Evolutionary conservation across 768 basidiomycete genomes (phyloP).

Genomic region (Melanogaster broomeanus): DNA sequence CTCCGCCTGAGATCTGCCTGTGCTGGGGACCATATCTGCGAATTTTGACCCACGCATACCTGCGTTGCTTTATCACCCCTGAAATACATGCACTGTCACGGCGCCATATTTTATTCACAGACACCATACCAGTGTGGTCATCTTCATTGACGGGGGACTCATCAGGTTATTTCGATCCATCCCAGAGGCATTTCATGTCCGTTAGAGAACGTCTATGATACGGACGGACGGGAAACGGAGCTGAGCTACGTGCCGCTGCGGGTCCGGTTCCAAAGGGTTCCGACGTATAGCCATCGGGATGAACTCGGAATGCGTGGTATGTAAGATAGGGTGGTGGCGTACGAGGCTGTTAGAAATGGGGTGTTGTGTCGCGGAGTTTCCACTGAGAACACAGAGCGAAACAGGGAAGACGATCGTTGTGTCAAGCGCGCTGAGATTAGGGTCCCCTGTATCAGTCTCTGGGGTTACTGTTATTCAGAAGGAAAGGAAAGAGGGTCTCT

Average conservation of each 20-base stretch:
- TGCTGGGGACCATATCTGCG: background rate
- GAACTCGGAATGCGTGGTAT: constrained; percentile 34
- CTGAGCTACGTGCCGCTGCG: constrained; percentile 37
- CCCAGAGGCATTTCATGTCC: background rate
- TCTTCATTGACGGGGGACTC: constrained; percentile 12
- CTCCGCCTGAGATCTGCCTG: constrained; percentile 3
- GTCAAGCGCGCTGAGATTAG: too few relatives aligned
- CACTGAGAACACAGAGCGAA: too few relatives aligned
- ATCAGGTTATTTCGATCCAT: constrained; percentile 3
- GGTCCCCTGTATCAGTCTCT: too few relatives aligned
- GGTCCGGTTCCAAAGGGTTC: constrained; percentile 25
- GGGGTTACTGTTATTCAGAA: too few relatives aligned
- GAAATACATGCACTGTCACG: constrained; percentile 1
- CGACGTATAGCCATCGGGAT: constrained; percentile 32
- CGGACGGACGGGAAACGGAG: constrained; percentile 34
- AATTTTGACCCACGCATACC: constrained; percentile 1
- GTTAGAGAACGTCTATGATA: constrained; percentile 3
- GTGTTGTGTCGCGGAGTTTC: too few relatives aligned
- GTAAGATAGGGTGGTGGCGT: too few relatives aligned
- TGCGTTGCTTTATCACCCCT: constrained; percentile 3
- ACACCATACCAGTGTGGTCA: constrained; percentile 4
- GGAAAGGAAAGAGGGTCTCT: constrained; percentile 6
- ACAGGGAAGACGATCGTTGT: too few relatives aligned
- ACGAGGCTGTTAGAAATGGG: constrained; percentile 8
- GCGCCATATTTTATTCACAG: constrained; percentile 7